Base-by-base conservation (phyloP, 257 asterid species). In the Salvia rosmarinus region DNA sequence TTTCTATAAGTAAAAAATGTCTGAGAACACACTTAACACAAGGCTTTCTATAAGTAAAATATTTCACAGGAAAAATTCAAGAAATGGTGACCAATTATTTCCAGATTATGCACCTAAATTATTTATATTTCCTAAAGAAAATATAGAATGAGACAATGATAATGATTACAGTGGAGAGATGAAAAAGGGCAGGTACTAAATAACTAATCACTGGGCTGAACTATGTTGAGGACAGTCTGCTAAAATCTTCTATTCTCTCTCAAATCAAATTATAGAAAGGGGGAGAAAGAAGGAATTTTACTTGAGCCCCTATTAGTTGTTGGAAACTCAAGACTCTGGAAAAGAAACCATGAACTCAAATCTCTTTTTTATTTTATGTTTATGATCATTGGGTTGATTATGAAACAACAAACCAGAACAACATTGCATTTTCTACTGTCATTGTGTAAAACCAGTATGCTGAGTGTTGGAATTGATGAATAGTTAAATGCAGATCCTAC, bases 401-500 rank as follows among this genome's bases (percentile, higher is more conserved):
- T 28, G 42, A 30, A 60, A 73, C 54, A 34, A 32, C 21, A 49
- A 20, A 46, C 55, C 13, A 51, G 9, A 68, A 39, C 49, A 62
- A 40, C 44, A 56, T 30, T 12, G 64, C 23, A 50, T 4, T 34
- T 42, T 19, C 23, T 28, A 30, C 16, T 25, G 19, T 16, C 44
- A 12, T 57, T 13, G 51, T 16, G 44, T 23, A 72, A 14, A 20
- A 49, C 30, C 28, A 74, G 40, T 69, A 55, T 14, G 17, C 43
- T 7, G 20, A 66, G 56, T 35, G 14, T 37, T 5, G 13, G 55
- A 30, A 54, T 9, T 52, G 34, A 61, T n/a, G 23, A 37, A 13
- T 19, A 54, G n/a, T 32, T 2, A 60, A 72, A 28, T 50, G 30
- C 71, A 44, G 73, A 72, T 68, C 67, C 65, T 65, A 67, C 63